Percentiles rank a stretch among this genome's conserved stretches.
These are phyloP conservation scores for Hortaea sp. DNA, from an alignment of 2,329 filamentous ascomycete species.

Conservation along the genomic window DNA sequence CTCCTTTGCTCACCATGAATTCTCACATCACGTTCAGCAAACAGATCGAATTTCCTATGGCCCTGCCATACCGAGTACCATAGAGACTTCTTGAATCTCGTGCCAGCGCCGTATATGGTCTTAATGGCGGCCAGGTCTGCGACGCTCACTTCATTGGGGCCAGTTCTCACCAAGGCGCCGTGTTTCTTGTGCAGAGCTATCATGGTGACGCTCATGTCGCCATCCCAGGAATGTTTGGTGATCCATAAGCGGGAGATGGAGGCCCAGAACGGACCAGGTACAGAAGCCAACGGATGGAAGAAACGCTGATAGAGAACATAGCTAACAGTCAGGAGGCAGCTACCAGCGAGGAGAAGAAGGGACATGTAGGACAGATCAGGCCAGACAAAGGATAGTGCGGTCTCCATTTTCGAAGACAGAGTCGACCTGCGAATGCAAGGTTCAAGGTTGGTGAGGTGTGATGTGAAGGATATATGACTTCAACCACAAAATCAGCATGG, in stretches of 20 bases:
- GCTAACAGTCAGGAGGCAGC: slow-evolving; percentile 1
- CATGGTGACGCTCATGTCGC: slow-evolving; percentile 21
- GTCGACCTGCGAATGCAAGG: too few relatives aligned
- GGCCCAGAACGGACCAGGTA: slow-evolving; percentile 19
- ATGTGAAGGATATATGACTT: too few relatives aligned
- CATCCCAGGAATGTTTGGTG: slow-evolving; percentile 21
- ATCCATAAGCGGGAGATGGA: slow-evolving; percentile 21
- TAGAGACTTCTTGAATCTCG: slow-evolving; percentile 31
- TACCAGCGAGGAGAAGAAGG: background rate
- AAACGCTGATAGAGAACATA: slow-evolving; percentile 18
- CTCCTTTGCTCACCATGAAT: slow-evolving; percentile 27
- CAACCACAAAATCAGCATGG: too few relatives aligned
- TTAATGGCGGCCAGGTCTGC: slow-evolving; percentile 20
- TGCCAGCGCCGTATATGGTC: slow-evolving; percentile 27
- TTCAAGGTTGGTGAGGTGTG: too few relatives aligned
- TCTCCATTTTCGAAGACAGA: too few relatives aligned
- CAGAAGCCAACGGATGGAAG: slow-evolving; percentile 16
- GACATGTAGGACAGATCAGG: background rate
- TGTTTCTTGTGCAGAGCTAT: slow-evolving; percentile 21
- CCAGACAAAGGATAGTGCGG: too few relatives aligned
- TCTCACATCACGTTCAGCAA: slow-evolving; percentile 27
- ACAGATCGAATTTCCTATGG: slow-evolving; percentile 30
- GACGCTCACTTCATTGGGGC: slow-evolving; percentile 23
- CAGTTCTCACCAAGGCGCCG: slow-evolving; percentile 22
- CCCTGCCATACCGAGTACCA: slow-evolving; percentile 35